Evolutionary conservation across 768 basidiomycete species (phyloP).

Genomic region (Candolleomyces aberdarensis): DNA sequence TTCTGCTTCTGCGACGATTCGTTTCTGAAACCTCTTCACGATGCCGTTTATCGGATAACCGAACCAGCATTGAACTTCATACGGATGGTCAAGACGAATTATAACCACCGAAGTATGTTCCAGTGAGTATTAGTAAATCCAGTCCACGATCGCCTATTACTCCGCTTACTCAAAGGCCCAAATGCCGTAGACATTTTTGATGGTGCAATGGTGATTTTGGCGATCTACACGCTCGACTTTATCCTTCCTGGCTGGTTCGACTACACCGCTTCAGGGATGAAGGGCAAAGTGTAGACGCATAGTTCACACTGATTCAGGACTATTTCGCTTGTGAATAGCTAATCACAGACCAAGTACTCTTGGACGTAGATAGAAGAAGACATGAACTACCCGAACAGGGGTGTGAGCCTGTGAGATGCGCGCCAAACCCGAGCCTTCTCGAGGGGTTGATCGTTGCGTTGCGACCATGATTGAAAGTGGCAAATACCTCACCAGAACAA

Average conservation of each 20-base stretch:
- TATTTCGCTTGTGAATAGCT: no score
- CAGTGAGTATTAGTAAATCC: conserved; percentile 16
- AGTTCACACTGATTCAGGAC: no score
- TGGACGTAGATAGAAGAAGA: background rate
- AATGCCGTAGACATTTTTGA: conserved; percentile 44
- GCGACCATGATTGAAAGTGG: no score
- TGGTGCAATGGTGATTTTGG: conserved; percentile 46
- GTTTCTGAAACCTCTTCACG: conserved; percentile 13
- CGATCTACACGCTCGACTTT: conserved; percentile 46
- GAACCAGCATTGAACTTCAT: no score
- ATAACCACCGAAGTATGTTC: conserved; percentile 44
- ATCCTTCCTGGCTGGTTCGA: conserved; percentile 44
- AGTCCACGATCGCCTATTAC: background rate
- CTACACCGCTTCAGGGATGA: background rate
- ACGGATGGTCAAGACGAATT: conserved; percentile 49
- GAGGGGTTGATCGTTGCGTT: no score
- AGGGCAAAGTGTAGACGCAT: no score
- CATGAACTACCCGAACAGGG: background rate
- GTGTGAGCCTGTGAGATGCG: no score
- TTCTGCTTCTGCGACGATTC: no score
- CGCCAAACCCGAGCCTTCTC: no score
- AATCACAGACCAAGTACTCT: no score
- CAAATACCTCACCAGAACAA: no score
- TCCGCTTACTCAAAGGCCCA: background rate
- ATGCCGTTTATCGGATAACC: conserved; percentile 50